phyloP scores from a whole-genome alignment of 371 early-diverging fungal species.

The Lichtheimia ramosa region DNA sequence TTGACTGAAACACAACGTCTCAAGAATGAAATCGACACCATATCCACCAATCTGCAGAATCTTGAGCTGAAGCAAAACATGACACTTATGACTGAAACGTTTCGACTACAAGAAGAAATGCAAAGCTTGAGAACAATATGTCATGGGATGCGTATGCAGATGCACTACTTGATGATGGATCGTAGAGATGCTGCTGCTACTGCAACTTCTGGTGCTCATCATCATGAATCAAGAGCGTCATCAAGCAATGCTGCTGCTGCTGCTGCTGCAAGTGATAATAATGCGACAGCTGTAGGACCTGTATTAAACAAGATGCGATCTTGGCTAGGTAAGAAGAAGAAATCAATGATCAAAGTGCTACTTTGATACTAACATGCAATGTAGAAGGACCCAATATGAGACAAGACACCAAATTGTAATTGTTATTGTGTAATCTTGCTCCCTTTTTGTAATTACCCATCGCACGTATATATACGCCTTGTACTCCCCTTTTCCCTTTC shows the following conservation, averaged over 20 bases:
- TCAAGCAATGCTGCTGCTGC: conserved; percentile 10
- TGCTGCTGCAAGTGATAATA: neutral
- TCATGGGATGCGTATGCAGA: conserved; percentile 68
- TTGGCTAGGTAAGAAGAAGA: conserved; percentile 28
- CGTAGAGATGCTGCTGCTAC: conserved; percentile 26
- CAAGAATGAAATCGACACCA: conserved; percentile 57
- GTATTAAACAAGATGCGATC: conserved; percentile 21
- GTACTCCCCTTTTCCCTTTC: neutral
- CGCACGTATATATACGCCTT: neutral
- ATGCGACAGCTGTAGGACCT: conserved; percentile 5
- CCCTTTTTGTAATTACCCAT: too few relatives aligned
- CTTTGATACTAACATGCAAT: neutral
- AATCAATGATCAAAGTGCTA: too few relatives aligned
- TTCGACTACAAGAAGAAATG: conserved; percentile 69
- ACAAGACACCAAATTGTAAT: conserved; percentile 43
- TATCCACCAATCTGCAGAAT: conserved; percentile 57
- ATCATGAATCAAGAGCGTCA: conserved; percentile 5
- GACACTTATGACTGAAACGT: conserved; percentile 69
- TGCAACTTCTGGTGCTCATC: conserved; percentile 4
- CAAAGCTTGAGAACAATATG: conserved; percentile 64
- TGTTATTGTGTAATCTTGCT: too few relatives aligned
- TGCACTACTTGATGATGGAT: conserved; percentile 66
- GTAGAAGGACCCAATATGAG: conserved; percentile 24
- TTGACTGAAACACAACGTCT: conserved; percentile 56
- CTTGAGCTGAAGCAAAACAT: conserved; percentile 70